Evolutionary conservation across 2,329 filamentous ascomycete species (phyloP), one percentile per base, ranked within the genome.

Genomic region (Fusarium tupiense): DNA sequence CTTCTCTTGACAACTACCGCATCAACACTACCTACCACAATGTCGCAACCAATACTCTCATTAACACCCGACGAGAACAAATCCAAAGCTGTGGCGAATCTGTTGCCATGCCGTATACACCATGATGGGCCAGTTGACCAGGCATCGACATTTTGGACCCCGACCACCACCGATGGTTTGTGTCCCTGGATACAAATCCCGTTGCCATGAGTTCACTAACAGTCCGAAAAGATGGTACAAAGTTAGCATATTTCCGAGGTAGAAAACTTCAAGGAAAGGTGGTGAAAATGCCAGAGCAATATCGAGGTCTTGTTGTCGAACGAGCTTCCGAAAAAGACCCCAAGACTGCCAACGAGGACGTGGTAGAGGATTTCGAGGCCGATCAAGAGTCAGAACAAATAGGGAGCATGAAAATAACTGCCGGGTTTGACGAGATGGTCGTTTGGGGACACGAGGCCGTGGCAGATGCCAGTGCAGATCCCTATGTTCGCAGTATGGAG

Each of bases 361-460:
- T 17, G 16, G 46, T 50, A 5, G 85, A 86, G 16, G 83, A 87
- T 22, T 83, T 85, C 3, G 84, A 86, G 6, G 84, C 85, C 22
- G 78, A 84, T 33, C 77, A 80, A 14, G 81, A 84, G 46, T 77
- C 80, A 13, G 81, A 84, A 19, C 46, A 35, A 17, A 40, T 88
- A 3, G 88, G 90, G 16, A 86, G 86, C 26, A 83, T 96, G 75
- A 88, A 93, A 58, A 85, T 90, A 49, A 86, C 91, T 26, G 91
- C 90, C 3, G 86, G 86, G 22, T 98, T 98, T 79, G 90, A 94
- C 12, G 87, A 93, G 62, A 81, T 98, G 58, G 84, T 94, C 7
- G 87, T 98, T n/a, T 98, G 95, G 95, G 91, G 89, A 0, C 95
- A 98, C 81, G 95, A 96, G 75, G 82, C 84, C 2, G 77, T 89